Conservation (phyloP, 169 alveolate genomes). For the Perkinsus marinus region DNA sequence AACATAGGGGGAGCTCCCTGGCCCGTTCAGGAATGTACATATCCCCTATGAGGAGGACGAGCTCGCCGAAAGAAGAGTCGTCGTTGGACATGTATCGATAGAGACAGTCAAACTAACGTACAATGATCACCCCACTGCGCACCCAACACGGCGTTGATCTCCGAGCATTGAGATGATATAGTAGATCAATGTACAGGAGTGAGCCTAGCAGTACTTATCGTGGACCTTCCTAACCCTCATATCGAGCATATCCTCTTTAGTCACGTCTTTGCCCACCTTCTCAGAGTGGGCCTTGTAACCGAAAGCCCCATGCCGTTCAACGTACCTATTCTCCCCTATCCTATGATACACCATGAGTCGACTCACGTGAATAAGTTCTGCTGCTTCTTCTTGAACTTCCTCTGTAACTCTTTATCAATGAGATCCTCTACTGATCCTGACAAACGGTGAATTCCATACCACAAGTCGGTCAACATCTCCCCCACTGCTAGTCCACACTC, state of each 20-base stretch:
- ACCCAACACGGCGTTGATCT: background rate
- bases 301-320: background rate
- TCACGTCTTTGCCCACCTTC: background rate
- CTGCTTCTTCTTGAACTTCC: background rate
- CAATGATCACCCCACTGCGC: background rate
- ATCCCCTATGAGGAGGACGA: constrained; percentile 70
- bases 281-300: background rate
- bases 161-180: background rate
- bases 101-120: background rate
- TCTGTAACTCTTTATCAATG: background rate
- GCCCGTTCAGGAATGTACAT: constrained; percentile 72
- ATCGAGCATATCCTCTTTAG: background rate
- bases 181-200: background rate
- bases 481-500: background rate
- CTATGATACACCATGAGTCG: background rate
- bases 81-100: background rate
- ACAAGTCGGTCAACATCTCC: too few species aligned
- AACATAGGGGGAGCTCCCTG: constrained; percentile 60
- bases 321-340: background rate
- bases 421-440: background rate
- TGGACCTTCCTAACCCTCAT: background rate
- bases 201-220: background rate
- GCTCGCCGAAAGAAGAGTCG: background rate
- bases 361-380: background rate
- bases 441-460: too few species aligned